Conservation (phyloP, 768 basidiomycete species). For the Lactifluus echinatus region DNA sequence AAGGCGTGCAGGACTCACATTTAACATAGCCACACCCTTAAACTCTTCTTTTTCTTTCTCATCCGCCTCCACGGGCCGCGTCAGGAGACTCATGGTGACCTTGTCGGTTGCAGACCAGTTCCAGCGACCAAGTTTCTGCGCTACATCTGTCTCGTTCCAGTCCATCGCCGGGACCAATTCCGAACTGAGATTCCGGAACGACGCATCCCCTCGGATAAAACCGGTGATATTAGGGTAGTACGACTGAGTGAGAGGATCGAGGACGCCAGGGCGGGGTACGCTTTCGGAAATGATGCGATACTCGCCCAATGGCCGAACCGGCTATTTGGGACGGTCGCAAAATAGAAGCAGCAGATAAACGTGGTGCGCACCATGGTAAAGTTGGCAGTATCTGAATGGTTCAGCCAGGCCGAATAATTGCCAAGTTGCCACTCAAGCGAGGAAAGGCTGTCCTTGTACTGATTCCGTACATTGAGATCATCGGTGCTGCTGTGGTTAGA, state of each 20-base stretch:
- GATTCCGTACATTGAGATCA: conserved; percentile 52
- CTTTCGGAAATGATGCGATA: conserved; percentile 42
- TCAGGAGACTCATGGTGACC: conserved; percentile 56
- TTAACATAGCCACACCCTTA: conserved; percentile 50
- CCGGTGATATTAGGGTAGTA: conserved; percentile 76
- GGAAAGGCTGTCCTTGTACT: conserved; percentile 57
- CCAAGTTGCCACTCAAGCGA: conserved; percentile 49
- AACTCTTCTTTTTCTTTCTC: conserved; percentile 29
- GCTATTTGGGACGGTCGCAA: conserved; percentile 31
- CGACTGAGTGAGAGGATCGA: conserved; percentile 41
- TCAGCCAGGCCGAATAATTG: conserved; percentile 74
- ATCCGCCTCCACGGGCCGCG: conserved; percentile 37
- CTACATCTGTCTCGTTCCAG: conserved; percentile 47
- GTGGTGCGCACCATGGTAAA: conserved; percentile 50
- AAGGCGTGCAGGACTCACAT: conserved; percentile 37
- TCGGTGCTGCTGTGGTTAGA: conserved; percentile 60
- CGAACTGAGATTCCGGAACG: conserved; percentile 48
- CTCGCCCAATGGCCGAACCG: conserved; percentile 36
- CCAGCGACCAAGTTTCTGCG: conserved; percentile 47
- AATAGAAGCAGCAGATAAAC: not conserved
- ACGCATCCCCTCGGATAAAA: conserved; percentile 57
- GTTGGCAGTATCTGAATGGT: conserved; percentile 48
- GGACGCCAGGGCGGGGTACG: conserved; percentile 33
- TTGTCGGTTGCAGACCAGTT: conserved; percentile 62
- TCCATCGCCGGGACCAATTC: conserved; percentile 27